phyloP scores from a whole-genome alignment of 2,329 filamentous ascomycete species.

The Venturiaceae sp. region DNA sequence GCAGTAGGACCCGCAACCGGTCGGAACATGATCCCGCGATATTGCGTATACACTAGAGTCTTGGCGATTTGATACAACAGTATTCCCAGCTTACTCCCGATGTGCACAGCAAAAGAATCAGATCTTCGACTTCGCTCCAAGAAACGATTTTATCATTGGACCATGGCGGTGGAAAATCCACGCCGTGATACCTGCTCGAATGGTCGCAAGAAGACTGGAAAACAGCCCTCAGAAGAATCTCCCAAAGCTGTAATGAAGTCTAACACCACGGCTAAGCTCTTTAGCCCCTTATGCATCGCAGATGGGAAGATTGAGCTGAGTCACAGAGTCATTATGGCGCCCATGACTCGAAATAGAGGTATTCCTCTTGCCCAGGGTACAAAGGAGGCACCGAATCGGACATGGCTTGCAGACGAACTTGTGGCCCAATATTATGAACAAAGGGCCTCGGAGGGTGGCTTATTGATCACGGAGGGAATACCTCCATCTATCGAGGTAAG shows the following conservation, averaged over 20 bases:
- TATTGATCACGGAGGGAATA: conserved; percentile 51
- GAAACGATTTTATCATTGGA: too few relatives aligned
- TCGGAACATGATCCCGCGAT: background rate
- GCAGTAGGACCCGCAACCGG: background rate
- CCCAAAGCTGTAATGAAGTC: background rate
- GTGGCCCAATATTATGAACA: conserved; percentile 33
- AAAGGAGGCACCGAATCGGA: background rate
- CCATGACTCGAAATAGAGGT: conserved; percentile 31
- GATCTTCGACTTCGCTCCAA: background rate
- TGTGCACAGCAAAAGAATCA: conserved; percentile 13
- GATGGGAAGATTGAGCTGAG: conserved; percentile 19
- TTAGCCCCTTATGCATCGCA: background rate
- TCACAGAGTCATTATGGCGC: conserved; percentile 29
- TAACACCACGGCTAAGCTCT: background rate
- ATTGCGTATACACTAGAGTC: background rate
- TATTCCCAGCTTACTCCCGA: conserved; percentile 19
- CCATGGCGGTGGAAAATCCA: too few relatives aligned
- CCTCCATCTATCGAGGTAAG: conserved; percentile 34
- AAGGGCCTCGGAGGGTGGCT: conserved; percentile 42
- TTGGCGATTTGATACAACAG: background rate
- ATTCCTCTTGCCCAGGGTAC: conserved; percentile 20
- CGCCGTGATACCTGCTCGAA: too few relatives aligned
- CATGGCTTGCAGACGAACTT: background rate
- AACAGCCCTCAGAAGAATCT: too few relatives aligned
- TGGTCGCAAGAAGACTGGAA: too few relatives aligned